phyloP scores from a whole-genome alignment of 176 grass and related monocot genomes.

The Tillandsia fasciculata region DNA sequence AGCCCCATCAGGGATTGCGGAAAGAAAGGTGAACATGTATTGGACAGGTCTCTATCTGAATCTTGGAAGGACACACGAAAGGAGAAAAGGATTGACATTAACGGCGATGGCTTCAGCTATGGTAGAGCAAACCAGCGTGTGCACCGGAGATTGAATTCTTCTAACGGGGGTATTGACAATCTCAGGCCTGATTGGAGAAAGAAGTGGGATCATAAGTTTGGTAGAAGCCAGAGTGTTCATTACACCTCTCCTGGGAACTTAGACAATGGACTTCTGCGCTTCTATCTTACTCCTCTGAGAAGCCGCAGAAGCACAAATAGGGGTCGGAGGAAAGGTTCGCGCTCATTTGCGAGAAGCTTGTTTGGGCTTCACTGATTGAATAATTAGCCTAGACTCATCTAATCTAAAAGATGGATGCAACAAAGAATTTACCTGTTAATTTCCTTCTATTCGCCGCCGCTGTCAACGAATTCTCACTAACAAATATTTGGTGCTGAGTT shows the following conservation, averaged over 20 bases:
- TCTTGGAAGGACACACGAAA: conserved; percentile 46
- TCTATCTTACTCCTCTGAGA: conserved; percentile 94
- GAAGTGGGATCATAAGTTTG: conserved; percentile 56
- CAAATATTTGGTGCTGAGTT: too few species aligned
- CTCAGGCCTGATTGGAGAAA: conserved; percentile 35
- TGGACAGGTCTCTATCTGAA: conserved; percentile 69
- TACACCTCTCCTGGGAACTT: conserved; percentile 80
- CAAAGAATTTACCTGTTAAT: not conserved
- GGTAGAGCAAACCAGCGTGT: conserved; percentile 25
- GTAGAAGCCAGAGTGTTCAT: conserved; percentile 91
- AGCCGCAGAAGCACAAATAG: conserved; percentile 42
- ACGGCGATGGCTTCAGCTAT: conserved; percentile 10
- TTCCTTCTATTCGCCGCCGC: not conserved
- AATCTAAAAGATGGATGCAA: not conserved
- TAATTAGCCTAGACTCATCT: not conserved
- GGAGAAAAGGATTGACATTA: conserved; percentile 30
- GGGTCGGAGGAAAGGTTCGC: conserved; percentile 59
- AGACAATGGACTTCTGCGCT: conserved; percentile 73
- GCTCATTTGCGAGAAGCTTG: conserved; percentile 47
- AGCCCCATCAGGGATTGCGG: conserved; percentile 58
- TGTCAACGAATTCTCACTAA: not conserved
- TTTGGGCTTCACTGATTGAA: conserved; percentile 63
- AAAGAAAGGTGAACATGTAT: conserved; percentile 47
- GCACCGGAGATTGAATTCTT: conserved; percentile 21
- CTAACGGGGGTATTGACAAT: conserved; percentile 26